Evolutionary conservation across 179 eudicot species (phyloP).

Genomic region (Patellifolia procumbens): DNA sequence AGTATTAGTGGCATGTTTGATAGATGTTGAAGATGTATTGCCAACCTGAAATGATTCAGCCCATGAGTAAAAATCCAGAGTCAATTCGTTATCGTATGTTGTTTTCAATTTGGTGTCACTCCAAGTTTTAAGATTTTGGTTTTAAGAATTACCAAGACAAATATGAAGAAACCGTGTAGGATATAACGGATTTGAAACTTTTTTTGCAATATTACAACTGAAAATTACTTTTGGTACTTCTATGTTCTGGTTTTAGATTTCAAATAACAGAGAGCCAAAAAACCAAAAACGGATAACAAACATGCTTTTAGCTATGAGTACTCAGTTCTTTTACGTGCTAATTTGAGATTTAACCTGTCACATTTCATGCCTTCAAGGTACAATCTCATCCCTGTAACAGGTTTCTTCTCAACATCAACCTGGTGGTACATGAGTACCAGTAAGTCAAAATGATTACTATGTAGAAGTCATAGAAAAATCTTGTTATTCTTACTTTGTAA

Average conservation of each 20-base stretch:
- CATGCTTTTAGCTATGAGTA: too few relatives aligned
- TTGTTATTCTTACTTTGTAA: neutral
- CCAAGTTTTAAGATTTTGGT: too few relatives aligned
- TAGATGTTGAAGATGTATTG: slow-evolving; percentile 77
- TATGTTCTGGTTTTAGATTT: too few relatives aligned
- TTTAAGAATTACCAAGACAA: too few relatives aligned
- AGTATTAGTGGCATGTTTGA: slow-evolving; percentile 55
- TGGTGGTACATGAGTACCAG: slow-evolving; percentile 21
- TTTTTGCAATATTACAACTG: too few relatives aligned
- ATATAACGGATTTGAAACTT: too few relatives aligned
- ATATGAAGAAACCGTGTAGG: too few relatives aligned
- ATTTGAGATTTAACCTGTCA: slow-evolving; percentile 43
- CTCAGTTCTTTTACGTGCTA: neutral
- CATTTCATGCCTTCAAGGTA: slow-evolving; percentile 80
- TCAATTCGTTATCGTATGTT: too few relatives aligned
- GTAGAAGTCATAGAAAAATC: neutral
- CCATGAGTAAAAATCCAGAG: neutral
- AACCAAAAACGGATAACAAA: too few relatives aligned
- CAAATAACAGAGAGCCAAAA: too few relatives aligned
- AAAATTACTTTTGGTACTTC: too few relatives aligned
- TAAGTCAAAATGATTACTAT: slow-evolving; percentile 2
- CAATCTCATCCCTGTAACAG: slow-evolving; percentile 77
- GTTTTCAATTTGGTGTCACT: too few relatives aligned
- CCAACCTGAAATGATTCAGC: slow-evolving; percentile 51
- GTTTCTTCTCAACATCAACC: slow-evolving; percentile 61